Percentiles rank a stretch among this genome's conserved stretches.
phyloP scores from a whole-genome alignment of 306 rosid species.

The Macrotyloma uniflorum region DNA sequence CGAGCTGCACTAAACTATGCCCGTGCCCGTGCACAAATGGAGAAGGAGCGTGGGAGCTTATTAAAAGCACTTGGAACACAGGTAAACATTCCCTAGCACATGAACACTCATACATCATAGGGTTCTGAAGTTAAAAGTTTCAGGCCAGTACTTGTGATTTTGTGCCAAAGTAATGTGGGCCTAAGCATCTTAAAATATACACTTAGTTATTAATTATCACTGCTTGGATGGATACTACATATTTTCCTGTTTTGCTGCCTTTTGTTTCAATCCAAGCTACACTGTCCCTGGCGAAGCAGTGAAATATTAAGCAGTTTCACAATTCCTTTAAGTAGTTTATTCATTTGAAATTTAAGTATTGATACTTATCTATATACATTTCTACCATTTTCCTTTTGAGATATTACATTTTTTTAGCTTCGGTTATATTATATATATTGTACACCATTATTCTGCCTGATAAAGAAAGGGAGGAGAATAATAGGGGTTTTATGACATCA shows the following conservation, averaged over 20 bases:
- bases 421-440: not conserved
- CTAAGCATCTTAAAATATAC: not conserved
- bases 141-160: not conserved
- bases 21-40: conserved; percentile 93
- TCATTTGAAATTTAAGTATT: conserved; percentile 21
- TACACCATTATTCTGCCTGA: not conserved
- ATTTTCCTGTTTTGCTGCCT: conserved; percentile 24
- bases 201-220: not conserved
- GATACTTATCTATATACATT: not conserved
- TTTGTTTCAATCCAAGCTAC: not conserved
- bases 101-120: not conserved
- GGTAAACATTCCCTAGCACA: conserved; percentile 45
- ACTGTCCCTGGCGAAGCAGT: not conserved
- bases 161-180: conserved; percentile 6
- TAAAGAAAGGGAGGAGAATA: not conserved
- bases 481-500: not conserved
- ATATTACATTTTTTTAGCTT: not conserved
- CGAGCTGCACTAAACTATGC: conserved; percentile 83
- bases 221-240: conserved; percentile 30
- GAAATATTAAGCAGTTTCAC: conserved; percentile 6
- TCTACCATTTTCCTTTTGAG: not conserved
- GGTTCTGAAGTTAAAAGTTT: not conserved
- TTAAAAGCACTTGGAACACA: conserved; percentile 95
- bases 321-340: conserved; percentile 18
- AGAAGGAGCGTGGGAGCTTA: conserved; percentile 87